These are phyloP conservation scores for Paragyromitra xinjiangensis DNA, from an alignment of 495 filamentous ascomycete species.

Conservation along the genomic window DNA sequence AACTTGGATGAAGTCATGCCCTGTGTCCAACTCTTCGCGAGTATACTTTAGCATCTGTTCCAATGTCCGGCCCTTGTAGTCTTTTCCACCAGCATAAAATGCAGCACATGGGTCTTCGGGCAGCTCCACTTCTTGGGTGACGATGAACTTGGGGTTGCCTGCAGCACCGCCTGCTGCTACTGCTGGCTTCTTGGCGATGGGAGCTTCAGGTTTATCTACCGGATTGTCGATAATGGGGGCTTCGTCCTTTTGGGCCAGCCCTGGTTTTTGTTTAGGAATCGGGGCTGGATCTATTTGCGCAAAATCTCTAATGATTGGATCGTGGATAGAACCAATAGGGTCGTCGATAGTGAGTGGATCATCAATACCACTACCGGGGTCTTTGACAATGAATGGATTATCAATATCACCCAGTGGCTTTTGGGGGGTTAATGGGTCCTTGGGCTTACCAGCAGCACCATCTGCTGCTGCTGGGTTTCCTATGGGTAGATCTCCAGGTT, in stretches of 20 bases:
- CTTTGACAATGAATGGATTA: neutral
- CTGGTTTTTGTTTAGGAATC: too few relatives aligned
- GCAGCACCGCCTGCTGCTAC: neutral
- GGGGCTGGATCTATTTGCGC: too few relatives aligned
- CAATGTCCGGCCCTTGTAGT: constrained; percentile 7
- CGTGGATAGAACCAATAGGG: too few relatives aligned
- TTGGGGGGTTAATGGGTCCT: neutral
- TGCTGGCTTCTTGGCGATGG: neutral
- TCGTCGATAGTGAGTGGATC: neutral
- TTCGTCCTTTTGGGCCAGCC: too few relatives aligned
- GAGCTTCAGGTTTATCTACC: neutral
- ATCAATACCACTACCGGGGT: neutral
- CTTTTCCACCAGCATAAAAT: constrained; percentile 11
- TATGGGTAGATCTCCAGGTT: neutral
- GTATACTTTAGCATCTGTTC: neutral
- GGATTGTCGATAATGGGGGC: neutral
- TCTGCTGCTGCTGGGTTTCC: neutral
- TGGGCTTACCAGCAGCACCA: neutral
- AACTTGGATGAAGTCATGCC: neutral
- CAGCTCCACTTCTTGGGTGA: too few relatives aligned
- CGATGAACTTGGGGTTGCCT: too few relatives aligned
- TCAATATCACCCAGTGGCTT: neutral
- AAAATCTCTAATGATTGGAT: too few relatives aligned
- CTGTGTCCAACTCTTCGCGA: neutral
- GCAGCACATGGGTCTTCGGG: neutral